phyloP scores from a whole-genome alignment of 768 basidiomycete genomes.

The Artomyces pyxidatus region DNA sequence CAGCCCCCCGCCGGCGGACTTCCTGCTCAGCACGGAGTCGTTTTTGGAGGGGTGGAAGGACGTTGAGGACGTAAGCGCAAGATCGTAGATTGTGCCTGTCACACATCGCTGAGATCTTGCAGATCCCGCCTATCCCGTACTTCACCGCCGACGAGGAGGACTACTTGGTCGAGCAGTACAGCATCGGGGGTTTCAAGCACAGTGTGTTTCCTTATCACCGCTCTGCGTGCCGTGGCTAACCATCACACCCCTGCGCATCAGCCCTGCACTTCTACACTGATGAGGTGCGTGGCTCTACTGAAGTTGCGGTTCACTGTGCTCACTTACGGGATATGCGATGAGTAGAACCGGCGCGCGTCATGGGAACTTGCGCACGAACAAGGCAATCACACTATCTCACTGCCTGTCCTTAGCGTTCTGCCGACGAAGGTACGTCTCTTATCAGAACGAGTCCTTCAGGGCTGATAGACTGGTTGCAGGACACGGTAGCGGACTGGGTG shows the following conservation, averaged over 20 bases:
- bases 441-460: no score
- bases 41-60: constrained; percentile 48
- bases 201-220: constrained; percentile 31
- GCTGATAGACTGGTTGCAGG: constrained; percentile 18
- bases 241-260: constrained; percentile 19
- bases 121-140: constrained; percentile 59
- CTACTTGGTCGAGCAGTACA: constrained; percentile 60
- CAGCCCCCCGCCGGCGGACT: constrained; percentile 48
- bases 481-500: constrained; percentile 39
- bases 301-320: no score
- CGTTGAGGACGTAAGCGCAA: constrained; percentile 34
- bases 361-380: constrained; percentile 32
- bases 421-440: constrained; percentile 28
- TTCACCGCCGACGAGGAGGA: constrained; percentile 55
- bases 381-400: constrained; percentile 34
- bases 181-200: constrained; percentile 46
- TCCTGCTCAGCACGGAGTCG: constrained; percentile 40
- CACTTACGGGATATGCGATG: no score
- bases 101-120: constrained; percentile 3
- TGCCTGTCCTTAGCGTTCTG: constrained; percentile 33
- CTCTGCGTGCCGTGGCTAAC: background rate
- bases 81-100: no score
- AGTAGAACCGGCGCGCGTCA: constrained; percentile 31
- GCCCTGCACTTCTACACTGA: constrained; percentile 61
- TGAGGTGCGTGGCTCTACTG: constrained; percentile 38